Evolutionary conservation across 495 filamentous ascomycete genomes (phyloP), one percentile per base, ranked within the genome.

Genomic region (Letharia lupina): DNA sequence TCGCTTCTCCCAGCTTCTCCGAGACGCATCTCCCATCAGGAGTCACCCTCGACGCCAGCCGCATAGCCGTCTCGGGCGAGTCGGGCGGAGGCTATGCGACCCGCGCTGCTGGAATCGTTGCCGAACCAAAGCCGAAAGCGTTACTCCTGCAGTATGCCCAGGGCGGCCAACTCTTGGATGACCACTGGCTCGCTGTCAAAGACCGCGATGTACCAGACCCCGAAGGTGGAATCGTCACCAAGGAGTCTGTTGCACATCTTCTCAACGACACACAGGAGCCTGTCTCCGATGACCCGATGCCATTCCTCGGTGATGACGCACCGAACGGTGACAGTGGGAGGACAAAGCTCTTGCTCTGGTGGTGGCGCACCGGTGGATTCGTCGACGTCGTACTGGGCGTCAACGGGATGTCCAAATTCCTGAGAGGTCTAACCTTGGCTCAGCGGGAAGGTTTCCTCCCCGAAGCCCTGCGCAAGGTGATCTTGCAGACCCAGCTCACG

Each of bases 51-150:
- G 74, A 72, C 64, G 69, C 61, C 44, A 59, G 66, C 60, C 69
- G 70, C 44, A 72, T 78, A 35, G 75, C 75, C 18, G 74, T 78
- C 1, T 70, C 74, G 4, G 76, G 76, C n/a, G 75, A 74, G 54
- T 76, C 75, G 0, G 76, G 75, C 2, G 76, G 76, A 23, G 76
- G 70, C 4, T 77, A 74, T 61, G 71, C 73, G 13, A 74, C 76
- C 33, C 73, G 72, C 16, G 74, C 76, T n/a, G 76, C 76, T 40
- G 74, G 73, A 57, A 60, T 77, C 1, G 75, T 76, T 39, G 76
- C 75, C 6, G n/a, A 52, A 0, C 76, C 76, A 20, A 75, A 69
- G 28, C 76, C 76, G 0, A 71, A 71, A 8, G 75, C 70, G 1
- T 58, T 77, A 3, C 64, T 77, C 11, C 71, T 73, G 0, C 70